Evolutionary conservation across 129 eudicot genomes (phyloP).

Genomic region (Gnaphalium uliginosum): DNA sequence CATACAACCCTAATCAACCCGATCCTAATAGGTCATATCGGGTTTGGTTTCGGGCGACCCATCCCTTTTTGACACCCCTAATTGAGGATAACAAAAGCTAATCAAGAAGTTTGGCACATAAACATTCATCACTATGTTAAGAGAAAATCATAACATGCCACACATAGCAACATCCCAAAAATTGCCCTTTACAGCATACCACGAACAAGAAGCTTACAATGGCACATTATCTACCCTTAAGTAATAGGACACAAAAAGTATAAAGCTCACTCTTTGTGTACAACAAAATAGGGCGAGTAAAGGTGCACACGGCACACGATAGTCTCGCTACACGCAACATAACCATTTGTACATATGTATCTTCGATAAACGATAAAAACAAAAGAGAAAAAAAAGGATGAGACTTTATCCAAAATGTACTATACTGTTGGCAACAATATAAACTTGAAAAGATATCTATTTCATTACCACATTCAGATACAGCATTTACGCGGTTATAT

Average conservation of each 20-base stretch:
- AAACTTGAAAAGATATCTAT: conserved; percentile 19
- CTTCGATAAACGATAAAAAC: conserved; percentile 12
- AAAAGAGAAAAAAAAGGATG: not conserved
- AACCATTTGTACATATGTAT: conserved; percentile 30
- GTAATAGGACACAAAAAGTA: not conserved
- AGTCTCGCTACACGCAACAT: conserved; percentile 7
- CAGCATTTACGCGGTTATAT: conserved; percentile 49
- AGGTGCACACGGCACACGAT: not conserved
- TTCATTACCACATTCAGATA: not conserved
- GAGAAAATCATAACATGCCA: not conserved
- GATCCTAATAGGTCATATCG: no score
- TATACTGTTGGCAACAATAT: conserved; percentile 20
- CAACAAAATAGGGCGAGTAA: conserved; percentile 8
- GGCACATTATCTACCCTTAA: not conserved
- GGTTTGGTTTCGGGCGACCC: no score
- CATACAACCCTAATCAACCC: no score
- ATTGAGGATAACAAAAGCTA: not conserved
- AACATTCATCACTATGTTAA: not conserved
- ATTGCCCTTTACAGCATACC: not conserved
- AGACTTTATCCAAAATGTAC: conserved; percentile 32
- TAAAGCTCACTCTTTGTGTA: not conserved
- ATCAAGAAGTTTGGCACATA: not conserved
- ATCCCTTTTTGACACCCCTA: not conserved
- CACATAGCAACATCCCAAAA: not conserved
- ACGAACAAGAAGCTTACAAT: not conserved